Evolutionary conservation across 2,329 filamentous ascomycete species (phyloP).

Genomic region (Cladosporium halotolerans): DNA sequence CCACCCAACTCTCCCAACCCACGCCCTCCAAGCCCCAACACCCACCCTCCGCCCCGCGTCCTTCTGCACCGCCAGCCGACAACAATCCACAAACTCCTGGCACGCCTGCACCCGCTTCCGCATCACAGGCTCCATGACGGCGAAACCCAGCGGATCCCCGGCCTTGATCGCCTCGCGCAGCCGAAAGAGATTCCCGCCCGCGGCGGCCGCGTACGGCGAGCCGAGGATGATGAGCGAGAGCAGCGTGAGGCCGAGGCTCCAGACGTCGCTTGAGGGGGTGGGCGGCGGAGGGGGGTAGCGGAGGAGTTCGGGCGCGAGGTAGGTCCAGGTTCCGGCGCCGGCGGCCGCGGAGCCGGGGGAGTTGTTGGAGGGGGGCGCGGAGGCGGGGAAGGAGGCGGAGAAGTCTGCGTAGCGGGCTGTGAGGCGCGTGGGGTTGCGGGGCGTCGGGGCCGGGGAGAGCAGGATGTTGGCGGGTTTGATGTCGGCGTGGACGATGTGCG

Average conservation of each 20-base stretch:
- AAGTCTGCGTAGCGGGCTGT: slow-evolving; percentile 38
- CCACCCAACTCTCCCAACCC: slow-evolving; percentile 23
- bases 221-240: slow-evolving; percentile 37
- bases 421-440: slow-evolving; percentile 13
- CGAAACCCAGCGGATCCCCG: slow-evolving; percentile 36
- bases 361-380: slow-evolving; percentile 16
- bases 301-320: slow-evolving; percentile 35
- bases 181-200: slow-evolving; percentile 35
- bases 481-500: slow-evolving; percentile 39
- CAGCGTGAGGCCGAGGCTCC: slow-evolving; percentile 41
- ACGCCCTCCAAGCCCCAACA: slow-evolving; percentile 28
- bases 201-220: slow-evolving; percentile 36
- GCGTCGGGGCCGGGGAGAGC: slow-evolving; percentile 21
- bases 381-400: slow-evolving; percentile 32
- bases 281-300: slow-evolving; percentile 24
- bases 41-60: slow-evolving; percentile 25
- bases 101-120: slow-evolving; percentile 26
- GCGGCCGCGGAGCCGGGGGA: slow-evolving; percentile 18
- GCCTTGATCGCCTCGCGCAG: slow-evolving; percentile 40
- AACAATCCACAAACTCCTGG: slow-evolving; percentile 33
- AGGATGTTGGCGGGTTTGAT: slow-evolving; percentile 46
- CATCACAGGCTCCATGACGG: slow-evolving; percentile 31
- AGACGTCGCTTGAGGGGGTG: slow-evolving; percentile 36
- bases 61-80: slow-evolving; percentile 34
- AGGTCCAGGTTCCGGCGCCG: slow-evolving; percentile 44